Base-by-base conservation (phyloP, 2,329 filamentous ascomycete genomes). In the Aspergillus caelatus region DNA sequence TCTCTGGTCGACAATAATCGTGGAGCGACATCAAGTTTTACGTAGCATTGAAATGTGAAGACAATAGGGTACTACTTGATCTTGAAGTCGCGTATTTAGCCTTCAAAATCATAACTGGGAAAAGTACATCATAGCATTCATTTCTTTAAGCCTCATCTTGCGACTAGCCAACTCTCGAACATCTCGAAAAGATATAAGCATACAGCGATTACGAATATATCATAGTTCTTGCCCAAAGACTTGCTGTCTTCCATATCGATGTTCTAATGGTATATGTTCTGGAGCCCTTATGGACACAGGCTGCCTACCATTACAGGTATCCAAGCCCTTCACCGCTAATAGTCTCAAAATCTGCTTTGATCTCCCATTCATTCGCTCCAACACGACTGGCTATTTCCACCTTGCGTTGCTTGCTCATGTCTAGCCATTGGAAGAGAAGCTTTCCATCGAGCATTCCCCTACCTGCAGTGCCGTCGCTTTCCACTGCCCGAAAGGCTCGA, bases 401-500 rank as follows among this genome's bases (percentile, higher is more conserved):
- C 68, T 89, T 82, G 67, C 90, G 87, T 57, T 89, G 88, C 50
- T 88, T 89, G 7, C 91, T 86, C 66, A 96, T 77, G 78, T 95
- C 92, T 46, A 86, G 84, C 88, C 93, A 95, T 62, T 93, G 80
- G 63, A 86, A 84, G 65, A 97, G 76, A 46, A 97, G 73, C n/a
- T 84, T 85, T 0, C 93, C 93, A 74, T 97, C 94, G 4, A 97
- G 85, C 58, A 96, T 85, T 2, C 86, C 88, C 21, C 91, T 82
- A 1, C 86, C 68, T 80, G 86, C 62, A 64, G 81, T 67, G 63
- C 79, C 72, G 76, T 85, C 75, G 74, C 84, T 75, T 75, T 84
- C 67, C 69, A 84, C 75, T 71, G 86, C 82, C 16, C 95, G 86
- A 79, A 94, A 92, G 0, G 89, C 92, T 61, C 91, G 88, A 2